Percentiles rank a stretch among this genome's conserved stretches.
Conservation (phyloP, 345 rosid species). For the Citropsis articulata region DNA sequence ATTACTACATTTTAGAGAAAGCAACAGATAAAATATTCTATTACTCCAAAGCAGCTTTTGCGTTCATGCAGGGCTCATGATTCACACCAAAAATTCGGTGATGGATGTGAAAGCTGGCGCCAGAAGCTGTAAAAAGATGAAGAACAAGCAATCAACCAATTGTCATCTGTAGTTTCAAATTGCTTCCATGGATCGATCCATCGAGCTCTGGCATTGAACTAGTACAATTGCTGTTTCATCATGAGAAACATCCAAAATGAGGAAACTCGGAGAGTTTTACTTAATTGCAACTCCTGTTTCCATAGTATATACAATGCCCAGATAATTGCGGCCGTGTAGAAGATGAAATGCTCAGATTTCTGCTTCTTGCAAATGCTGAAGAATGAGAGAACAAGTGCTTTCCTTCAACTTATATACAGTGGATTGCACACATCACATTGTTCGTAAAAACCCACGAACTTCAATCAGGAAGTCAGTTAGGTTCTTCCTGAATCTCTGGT, state of each 20-base stretch:
- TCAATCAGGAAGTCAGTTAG: slow-evolving; percentile 74
- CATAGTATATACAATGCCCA: neutral
- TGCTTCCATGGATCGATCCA: neutral
- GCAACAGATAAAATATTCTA: neutral
- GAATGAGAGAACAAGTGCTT: neutral
- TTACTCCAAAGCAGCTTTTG: neutral
- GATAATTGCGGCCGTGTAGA: neutral
- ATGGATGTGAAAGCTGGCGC: neutral
- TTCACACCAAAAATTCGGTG: neutral
- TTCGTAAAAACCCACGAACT: slow-evolving; percentile 87
- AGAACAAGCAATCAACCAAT: neutral
- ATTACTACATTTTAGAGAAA: neutral
- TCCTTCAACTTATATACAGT: neutral
- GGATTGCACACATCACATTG: slow-evolving; percentile 33
- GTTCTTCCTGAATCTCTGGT: slow-evolving; percentile 93
- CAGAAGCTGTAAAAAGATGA: neutral
- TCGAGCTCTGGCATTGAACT: neutral
- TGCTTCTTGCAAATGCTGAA: neutral
- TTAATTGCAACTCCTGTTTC: neutral
- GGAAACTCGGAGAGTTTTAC: neutral
- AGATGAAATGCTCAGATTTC: neutral
- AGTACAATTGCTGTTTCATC: no score
- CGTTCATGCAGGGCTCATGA: neutral
- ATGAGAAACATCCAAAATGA: no score
- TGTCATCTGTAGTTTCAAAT: neutral